phyloP scores from a whole-genome alignment of 2,329 filamentous ascomycete genomes.

The Didymella segeticola region DNA sequence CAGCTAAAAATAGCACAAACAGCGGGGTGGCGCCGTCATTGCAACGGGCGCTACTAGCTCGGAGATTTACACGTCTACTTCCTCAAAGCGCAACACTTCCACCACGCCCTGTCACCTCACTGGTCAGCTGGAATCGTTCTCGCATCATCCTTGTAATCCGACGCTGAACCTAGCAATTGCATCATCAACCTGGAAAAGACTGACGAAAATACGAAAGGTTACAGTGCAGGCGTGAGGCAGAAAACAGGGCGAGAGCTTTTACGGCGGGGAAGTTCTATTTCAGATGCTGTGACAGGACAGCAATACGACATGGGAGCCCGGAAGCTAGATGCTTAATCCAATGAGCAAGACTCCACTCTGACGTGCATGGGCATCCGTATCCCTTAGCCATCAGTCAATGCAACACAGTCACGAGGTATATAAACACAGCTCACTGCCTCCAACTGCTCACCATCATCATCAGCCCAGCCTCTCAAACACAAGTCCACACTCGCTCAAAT shows the following conservation, averaged over 20 bases:
- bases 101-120: background rate
- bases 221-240: background rate
- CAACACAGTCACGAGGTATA: too few species aligned
- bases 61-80: constrained; percentile 7
- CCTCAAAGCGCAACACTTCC: background rate
- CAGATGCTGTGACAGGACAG: background rate
- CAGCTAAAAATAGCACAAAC: constrained; percentile 2
- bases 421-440: background rate
- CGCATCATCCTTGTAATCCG: background rate
- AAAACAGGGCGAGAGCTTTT: background rate
- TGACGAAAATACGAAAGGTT: background rate
- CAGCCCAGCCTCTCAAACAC: background rate
- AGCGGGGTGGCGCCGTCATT: constrained; percentile 1
- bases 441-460: background rate
- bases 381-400: background rate
- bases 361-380: background rate
- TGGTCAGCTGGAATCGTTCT: background rate
- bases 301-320: background rate
- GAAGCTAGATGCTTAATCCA: background rate
- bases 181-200: background rate
- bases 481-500: background rate
- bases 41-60: background rate
- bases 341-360: background rate
- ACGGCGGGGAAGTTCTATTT: background rate
- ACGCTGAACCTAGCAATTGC: background rate